Conservation (phyloP, 75 land plant genomes). For the Cunninghamia lanceolata region DNA sequence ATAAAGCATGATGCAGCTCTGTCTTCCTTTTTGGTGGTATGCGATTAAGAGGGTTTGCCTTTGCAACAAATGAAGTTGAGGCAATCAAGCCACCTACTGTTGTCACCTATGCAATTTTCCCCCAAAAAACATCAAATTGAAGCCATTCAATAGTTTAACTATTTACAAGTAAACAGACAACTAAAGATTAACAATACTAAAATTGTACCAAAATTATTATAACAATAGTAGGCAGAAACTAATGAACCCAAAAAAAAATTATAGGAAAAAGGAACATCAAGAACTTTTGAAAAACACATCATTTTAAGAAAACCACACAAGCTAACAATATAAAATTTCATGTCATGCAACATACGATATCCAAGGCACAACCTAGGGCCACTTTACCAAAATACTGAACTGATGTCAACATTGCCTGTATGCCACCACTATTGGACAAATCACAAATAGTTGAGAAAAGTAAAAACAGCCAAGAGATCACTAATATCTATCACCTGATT, state of each 20-base stretch:
- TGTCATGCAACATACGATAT: not conserved
- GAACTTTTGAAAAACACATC: not conserved
- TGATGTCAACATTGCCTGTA: not conserved
- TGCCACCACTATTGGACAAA: not conserved
- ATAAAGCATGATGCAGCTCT: slow-evolving; percentile 95
- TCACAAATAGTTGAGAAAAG: not conserved
- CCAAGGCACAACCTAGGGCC: not conserved
- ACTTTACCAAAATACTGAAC: not conserved
- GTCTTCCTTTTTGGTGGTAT: slow-evolving; percentile 84
- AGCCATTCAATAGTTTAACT: not conserved
- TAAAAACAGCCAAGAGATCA: not conserved
- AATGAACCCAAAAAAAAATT: not conserved
- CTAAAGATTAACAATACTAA: not conserved
- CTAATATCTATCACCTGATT: not conserved
- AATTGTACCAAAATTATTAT: not conserved
- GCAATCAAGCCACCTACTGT: slow-evolving; percentile 95
- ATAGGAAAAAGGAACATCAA: not conserved
- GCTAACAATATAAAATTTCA: not conserved
- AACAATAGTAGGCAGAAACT: not conserved
- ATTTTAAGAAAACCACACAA: not conserved
- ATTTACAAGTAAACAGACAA: not conserved
- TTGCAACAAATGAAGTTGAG: slow-evolving; percentile 95
- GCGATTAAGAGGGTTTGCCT: slow-evolving; percentile 96
- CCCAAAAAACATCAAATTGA: not conserved
- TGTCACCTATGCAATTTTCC: slow-evolving; percentile 58